phyloP scores from a whole-genome alignment of 1,284 basidiomycete genomes.

The Filobasidium uniguttulatum region DNA sequence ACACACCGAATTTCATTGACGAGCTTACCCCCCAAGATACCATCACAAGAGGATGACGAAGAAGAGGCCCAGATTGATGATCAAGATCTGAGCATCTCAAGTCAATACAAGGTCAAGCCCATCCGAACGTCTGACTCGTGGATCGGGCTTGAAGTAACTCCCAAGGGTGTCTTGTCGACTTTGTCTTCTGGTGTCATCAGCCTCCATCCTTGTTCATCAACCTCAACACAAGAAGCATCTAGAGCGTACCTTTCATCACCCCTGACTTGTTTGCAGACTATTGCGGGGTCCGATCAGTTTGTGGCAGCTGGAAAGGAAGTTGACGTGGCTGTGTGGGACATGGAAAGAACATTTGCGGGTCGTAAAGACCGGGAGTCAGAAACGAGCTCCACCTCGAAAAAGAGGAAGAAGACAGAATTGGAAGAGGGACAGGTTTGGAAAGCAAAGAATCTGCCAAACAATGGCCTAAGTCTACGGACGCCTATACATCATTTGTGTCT shows the following conservation, averaged over 20 bases:
- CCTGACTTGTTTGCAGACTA: conserved; percentile 33
- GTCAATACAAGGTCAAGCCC: conserved; percentile 11
- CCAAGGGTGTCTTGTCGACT: conserved; percentile 25
- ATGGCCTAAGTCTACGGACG: conserved; percentile 60
- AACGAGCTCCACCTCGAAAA: conserved; percentile 42
- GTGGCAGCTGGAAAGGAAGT: conserved; percentile 78
- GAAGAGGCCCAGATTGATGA: conserved; percentile 5
- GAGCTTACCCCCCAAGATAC: conserved; percentile 11
- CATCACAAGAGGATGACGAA: conserved; percentile 10
- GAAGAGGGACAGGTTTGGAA: conserved; percentile 46
- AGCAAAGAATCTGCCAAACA: conserved; percentile 50
- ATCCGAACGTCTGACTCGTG: conserved; percentile 20
- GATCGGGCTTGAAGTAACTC: conserved; percentile 22
- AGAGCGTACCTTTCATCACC: conserved; percentile 26
- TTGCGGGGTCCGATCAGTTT: conserved; percentile 46
- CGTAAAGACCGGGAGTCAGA: not conserved
- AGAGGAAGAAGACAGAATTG: conserved; percentile 54
- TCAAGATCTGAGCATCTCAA: conserved; percentile 5
- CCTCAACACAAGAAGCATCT: conserved; percentile 11
- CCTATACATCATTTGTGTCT: conserved; percentile 62
- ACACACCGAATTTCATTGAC: conserved; percentile 13
- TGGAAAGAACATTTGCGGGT: conserved; percentile 49
- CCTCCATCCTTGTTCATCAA: conserved; percentile 11
- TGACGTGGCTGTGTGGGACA: conserved; percentile 68
- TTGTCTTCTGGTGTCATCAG: conserved; percentile 29